Base-by-base conservation (phyloP, 306 rosid genomes). In the Lotus japonicus region DNA sequence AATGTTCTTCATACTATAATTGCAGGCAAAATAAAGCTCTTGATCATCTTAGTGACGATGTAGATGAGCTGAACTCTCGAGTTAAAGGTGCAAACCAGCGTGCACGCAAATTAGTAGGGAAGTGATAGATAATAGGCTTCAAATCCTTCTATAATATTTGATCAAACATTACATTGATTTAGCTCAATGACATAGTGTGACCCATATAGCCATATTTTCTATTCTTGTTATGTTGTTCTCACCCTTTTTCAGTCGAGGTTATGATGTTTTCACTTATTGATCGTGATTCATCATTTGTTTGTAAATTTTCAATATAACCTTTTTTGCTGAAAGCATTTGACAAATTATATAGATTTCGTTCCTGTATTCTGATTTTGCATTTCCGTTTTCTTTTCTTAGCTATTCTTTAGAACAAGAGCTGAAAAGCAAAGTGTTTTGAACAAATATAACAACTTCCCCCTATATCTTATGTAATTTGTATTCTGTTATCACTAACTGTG, bases 21-120 rank as follows among this genome's bases (percentile, higher is more conserved):
- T 90, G 83, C 88, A 95, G 99, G 83, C 99, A 91, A 85, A 95
- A 95, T 69, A 88, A 88, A 70, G 92, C 95, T 16, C 85, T 95
- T 18, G 96, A 91, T 84, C 70, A 90, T 85, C 88, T 95, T 10
- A 38, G 79, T 16, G 91, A 83, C 12, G 97, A 95, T 26, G 87
- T 88, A 46, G 96, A 90, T 54, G 92, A 87, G 72, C 58, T 95
- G 44, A 95, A 88, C 58, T 51, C 72, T 67, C 86, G 96, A 70
- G 88, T 95, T 75, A 95, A 91, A 81, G 95, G 95, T 4, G 88
- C 97, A 2, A 95, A 87, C 74, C 91, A 87, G 15, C 92, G 95
- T 16, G 79, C 97, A 50, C 88, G 96, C 52, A 80, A 63, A 13
- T 75, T 95, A 76, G n/a, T 90, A 13, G 84, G 56, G 56, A 59